Evolutionary conservation across 225 moss, liverwort and hornwort species (phyloP), one percentile per base, ranked within the genome.

Genomic region (Sphagnum tenellum): DNA sequence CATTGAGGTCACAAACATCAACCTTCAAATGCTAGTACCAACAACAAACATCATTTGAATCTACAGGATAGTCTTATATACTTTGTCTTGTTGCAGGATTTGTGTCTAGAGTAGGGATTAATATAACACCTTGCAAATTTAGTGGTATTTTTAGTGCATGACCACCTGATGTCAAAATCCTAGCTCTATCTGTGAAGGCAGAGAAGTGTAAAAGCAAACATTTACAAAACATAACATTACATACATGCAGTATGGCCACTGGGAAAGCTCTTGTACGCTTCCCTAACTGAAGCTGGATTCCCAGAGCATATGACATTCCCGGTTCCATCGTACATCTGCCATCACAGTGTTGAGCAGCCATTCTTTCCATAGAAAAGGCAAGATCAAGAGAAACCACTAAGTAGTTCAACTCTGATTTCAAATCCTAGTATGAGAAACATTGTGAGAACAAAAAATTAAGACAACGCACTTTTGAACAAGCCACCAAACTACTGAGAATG

Each of bases 301-400:
- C 29, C 29, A 29, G 29, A 29, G 29, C 29, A 29, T 29, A 29
- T 29, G 29, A 29, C 29, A 29, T 29, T 29, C 29, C 29, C 29
- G 49, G 13, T 5, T 6, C 3, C 3, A 10, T 47, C 47, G 9
- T 48, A 64, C 9, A 6, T 62, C 84, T 81, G 81, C 44, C 55
- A 68, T 11, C 60, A 75, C 3, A 56, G 0, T 5, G 6, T 52
- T 52, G 3, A 3, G 4, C 9, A 64, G 45, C 11, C 9, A 29
- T 5, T 52, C 52, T 9, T 5, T 52, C 52, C 0, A 29, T 29
- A 29, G 29, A 29, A 29, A 29, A 29, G 29, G 29, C 29, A 29
- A 29, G 29, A 29, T 0, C 29, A 29, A 29, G 29, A 29, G 29
- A 29, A 29, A 29, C 29, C 29, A 29, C 29, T 29, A 29, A 29